phyloP scores from a whole-genome alignment of 2,329 filamentous ascomycete genomes.

The Truncatella angustata region DNA sequence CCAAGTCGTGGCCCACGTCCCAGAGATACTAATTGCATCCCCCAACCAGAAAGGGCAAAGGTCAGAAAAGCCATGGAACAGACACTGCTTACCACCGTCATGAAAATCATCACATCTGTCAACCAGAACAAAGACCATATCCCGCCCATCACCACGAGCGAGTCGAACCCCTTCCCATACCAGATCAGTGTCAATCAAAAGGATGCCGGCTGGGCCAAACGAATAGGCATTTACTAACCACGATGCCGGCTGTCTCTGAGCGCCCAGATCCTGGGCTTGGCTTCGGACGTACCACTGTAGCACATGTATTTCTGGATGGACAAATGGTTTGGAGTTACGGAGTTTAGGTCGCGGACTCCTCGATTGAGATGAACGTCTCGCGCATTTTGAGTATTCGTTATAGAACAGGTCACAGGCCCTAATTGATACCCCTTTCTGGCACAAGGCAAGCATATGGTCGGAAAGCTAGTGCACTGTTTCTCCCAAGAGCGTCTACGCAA shows the following conservation, averaged over 20 bases:
- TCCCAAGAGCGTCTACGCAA: too few species aligned
- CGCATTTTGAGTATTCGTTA: not conserved
- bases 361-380: not conserved
- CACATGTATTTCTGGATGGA: not conserved
- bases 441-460: too few species aligned
- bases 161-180: constrained; percentile 92
- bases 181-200: constrained; percentile 87
- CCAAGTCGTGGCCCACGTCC: too few species aligned
- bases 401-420: not conserved
- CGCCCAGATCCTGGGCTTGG: not conserved
- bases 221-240: constrained; percentile 70
- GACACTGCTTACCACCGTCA: constrained; percentile 78
- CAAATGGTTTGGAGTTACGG: not conserved
- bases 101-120: constrained; percentile 86
- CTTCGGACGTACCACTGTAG: not conserved
- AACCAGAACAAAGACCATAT: constrained; percentile 94
- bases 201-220: constrained; percentile 72
- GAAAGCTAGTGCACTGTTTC: too few species aligned
- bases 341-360: not conserved
- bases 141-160: constrained; percentile 89
- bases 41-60: constrained; percentile 78
- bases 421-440: constrained; percentile 1
- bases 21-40: too few species aligned
- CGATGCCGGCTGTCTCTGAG: not conserved
- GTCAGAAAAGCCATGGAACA: constrained; percentile 89